Conservation (phyloP, 2,329 filamentous ascomycete species). For the Ceratocystis lukuohia region DNA sequence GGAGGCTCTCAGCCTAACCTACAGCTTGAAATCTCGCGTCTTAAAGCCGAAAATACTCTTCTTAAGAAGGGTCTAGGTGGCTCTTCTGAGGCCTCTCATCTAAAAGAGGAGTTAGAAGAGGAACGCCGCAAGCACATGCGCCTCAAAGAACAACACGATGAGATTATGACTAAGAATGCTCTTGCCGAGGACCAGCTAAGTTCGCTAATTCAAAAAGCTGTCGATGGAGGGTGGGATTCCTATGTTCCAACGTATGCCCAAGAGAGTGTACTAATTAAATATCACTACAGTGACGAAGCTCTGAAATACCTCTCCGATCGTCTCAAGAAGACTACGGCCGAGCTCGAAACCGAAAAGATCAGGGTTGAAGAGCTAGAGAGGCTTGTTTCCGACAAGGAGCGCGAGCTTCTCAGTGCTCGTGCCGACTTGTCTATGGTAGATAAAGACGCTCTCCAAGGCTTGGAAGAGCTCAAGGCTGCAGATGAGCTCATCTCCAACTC, state of each 20-base stretch:
- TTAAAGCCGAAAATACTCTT: conserved; percentile 49
- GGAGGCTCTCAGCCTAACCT: conserved; percentile 27
- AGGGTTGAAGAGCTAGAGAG: conserved; percentile 33
- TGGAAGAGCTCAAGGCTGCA: conserved; percentile 45
- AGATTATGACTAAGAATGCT: conserved; percentile 44
- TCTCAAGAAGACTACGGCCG: conserved; percentile 32
- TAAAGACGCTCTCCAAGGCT: conserved; percentile 40
- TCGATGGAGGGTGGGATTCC: conserved; percentile 43
- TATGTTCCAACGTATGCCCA: background rate
- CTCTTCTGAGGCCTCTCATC: conserved; percentile 39
- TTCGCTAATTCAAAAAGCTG: conserved; percentile 38
- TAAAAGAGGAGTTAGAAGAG: conserved; percentile 44
- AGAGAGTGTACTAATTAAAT: conserved; percentile 1
- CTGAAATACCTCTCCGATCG: conserved; percentile 28
- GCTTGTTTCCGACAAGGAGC: conserved; percentile 39
- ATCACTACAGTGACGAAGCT: conserved; percentile 20
- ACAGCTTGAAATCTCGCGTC: conserved; percentile 41
- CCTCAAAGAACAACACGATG: conserved; percentile 42
- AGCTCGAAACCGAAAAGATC: conserved; percentile 36
- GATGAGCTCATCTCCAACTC: conserved; percentile 47
- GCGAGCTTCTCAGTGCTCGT: conserved; percentile 40
- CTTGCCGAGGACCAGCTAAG: conserved; percentile 45
- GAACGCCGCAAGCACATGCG: conserved; percentile 37
- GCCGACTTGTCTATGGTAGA: conserved; percentile 42
- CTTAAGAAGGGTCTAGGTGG: conserved; percentile 42